Base-by-base conservation (phyloP, 129 eudicot species). In the Tagetes patula region DNA sequence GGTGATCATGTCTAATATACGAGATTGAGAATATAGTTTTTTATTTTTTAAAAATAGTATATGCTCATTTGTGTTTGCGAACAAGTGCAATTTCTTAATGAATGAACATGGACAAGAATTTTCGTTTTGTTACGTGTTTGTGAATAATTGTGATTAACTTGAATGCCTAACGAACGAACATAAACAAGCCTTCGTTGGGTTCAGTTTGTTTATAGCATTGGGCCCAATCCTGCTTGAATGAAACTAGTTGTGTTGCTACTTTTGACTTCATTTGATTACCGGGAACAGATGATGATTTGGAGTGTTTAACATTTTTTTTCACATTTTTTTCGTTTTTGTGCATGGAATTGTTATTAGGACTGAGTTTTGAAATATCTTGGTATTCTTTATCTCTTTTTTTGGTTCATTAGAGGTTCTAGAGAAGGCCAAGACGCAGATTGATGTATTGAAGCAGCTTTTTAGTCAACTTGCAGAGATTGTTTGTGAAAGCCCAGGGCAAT, bases 401-500 rank as follows among this genome's bases (percentile, higher is more conserved):
- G 8, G 66, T 55, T 68, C 49, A 43, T 32, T 68, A 94, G 98
- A 88, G 92, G 89, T 94, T 52, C 69, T 90, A 65, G 93, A 85
- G 73, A 94, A 87, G 84, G 91, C 92, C 1, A 80, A 88, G 74
- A 67, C 76, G 32, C 86, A 90, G 64, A 86, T 90, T 48, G 90
- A 46, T 55, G 86, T 83, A 62, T 81, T 94, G 75, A 86, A 79
- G 81, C 79, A 82, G 71, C 87, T 84, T 5, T 87, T 64, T 65
- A 73, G 77, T 58, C 76, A 69, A 55, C 96, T 94, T 63, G 87
- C 86, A 8, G 98, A 86, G 50, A 90, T 94, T 67, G 63, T 84
- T 14, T 73, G 75, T 69, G 98, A 88, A 79, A 81, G 85, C 67
- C 96, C 98, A 36, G 97, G 87, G 20, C 94, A 94, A 72, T 94